These are phyloP conservation scores for Inonotus obliquus DNA, from an alignment of 1,284 basidiomycete genomes.

Conservation along the genomic window DNA sequence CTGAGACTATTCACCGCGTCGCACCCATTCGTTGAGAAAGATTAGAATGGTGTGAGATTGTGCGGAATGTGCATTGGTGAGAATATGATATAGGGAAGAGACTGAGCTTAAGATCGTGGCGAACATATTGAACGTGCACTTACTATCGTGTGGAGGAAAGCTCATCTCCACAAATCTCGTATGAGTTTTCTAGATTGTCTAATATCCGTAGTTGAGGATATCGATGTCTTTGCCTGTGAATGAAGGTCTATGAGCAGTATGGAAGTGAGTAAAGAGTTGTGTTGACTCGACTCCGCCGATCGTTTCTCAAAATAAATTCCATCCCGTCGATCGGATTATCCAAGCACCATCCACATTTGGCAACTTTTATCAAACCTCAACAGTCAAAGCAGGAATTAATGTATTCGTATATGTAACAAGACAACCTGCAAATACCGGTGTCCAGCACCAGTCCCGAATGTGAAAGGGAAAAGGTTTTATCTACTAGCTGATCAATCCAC, in stretches of 20 bases:
- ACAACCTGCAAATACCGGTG: not conserved
- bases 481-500: not conserved
- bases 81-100: not conserved
- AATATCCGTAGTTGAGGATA: not conserved
- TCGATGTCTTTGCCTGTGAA: not conserved
- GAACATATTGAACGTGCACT: conserved; percentile 29
- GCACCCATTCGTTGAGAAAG: not conserved
- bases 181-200: not conserved
- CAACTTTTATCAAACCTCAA: no score
- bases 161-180: conserved; percentile 43
- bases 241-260: no score
- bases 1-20: conserved; percentile 4
- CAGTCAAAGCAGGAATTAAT: not conserved
- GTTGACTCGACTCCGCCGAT: no score
- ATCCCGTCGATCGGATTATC: no score
- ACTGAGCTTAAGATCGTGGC: not conserved
- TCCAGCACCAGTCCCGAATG: not conserved
- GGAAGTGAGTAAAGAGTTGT: no score
- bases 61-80: not conserved
- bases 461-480: not conserved
- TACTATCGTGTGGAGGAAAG: conserved; percentile 69
- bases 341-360: no score
- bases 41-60: not conserved
- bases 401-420: not conserved
- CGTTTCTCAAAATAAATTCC: no score